Conservation (phyloP, 2,329 filamentous ascomycete genomes). For the Proliferodiscus dingleyae region DNA sequence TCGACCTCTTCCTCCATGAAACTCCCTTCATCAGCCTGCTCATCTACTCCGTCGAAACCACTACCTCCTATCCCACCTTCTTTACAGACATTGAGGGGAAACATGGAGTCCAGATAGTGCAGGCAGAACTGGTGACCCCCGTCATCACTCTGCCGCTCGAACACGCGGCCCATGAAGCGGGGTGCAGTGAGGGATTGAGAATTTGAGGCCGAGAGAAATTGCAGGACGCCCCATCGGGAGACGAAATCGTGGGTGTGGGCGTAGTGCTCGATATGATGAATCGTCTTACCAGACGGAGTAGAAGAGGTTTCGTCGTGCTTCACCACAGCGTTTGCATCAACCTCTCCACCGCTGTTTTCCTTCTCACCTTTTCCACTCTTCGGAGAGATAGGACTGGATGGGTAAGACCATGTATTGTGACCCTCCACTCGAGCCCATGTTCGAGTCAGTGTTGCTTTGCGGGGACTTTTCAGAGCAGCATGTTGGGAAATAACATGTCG, state of each 20-base stretch:
- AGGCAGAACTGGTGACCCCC: slow-evolving; percentile 29
- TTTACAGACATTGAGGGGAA: slow-evolving; percentile 17
- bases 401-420: too few species aligned
- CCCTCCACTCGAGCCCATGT: slow-evolving; percentile 14
- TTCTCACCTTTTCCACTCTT: too few species aligned
- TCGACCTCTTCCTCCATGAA: slow-evolving; percentile 23
- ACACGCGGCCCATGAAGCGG: slow-evolving; percentile 28
- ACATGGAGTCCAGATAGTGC: slow-evolving; percentile 34
- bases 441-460: slow-evolving; percentile 28
- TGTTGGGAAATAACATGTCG: slow-evolving; percentile 44
- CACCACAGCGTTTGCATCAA: not conserved
- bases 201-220: slow-evolving; percentile 44
- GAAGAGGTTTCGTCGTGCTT: not conserved
- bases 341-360: slow-evolving; percentile 7
- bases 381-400: too few species aligned
- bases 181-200: slow-evolving; percentile 8
- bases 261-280: slow-evolving; percentile 76
- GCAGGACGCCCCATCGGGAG: slow-evolving; percentile 66
- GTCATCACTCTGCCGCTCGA: slow-evolving; percentile 15
- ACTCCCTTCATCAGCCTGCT: slow-evolving; percentile 8
- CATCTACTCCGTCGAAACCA: slow-evolving; percentile 16
- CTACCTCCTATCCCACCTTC: slow-evolving; percentile 18
- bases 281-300: slow-evolving; percentile 37
- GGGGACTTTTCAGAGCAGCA: slow-evolving; percentile 33
- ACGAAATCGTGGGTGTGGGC: slow-evolving; percentile 71